Percentiles rank a stretch among this genome's conserved stretches.
These are phyloP conservation scores for Cephaloascus albidus DNA, from an alignment of 805 yeast species.

Conservation along the genomic window DNA sequence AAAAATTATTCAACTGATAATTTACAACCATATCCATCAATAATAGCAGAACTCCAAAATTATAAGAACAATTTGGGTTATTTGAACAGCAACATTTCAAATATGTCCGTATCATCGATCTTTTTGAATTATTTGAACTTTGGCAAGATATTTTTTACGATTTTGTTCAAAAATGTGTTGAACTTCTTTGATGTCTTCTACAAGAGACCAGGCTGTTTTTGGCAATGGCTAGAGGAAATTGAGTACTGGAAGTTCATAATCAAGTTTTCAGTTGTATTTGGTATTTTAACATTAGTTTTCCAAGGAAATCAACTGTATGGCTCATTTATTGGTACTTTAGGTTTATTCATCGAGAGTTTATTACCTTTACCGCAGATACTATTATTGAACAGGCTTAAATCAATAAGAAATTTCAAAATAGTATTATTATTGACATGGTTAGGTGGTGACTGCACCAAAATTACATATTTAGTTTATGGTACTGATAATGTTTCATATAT, in stretches of 20 bases:
- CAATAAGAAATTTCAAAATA: conserved; percentile 71
- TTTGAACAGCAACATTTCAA: background rate
- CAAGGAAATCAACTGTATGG: conserved; percentile 27
- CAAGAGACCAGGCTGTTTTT: conserved; percentile 55
- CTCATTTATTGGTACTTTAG: conserved; percentile 47
- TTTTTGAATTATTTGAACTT: conserved; percentile 11
- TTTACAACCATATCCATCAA: conserved; percentile 17
- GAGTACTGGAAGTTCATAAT: conserved; percentile 57
- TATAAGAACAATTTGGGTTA: background rate
- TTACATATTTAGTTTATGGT: conserved; percentile 67
- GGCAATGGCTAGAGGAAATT: conserved; percentile 74
- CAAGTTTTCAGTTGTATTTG: conserved; percentile 30
- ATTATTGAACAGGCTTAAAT: conserved; percentile 53
- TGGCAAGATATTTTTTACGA: conserved; percentile 7
- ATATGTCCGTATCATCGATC: conserved; percentile 9
- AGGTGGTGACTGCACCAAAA: conserved; percentile 78
- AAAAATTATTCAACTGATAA: conserved; percentile 18
- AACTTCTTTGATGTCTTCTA: conserved; percentile 64
- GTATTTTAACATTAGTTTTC: conserved; percentile 30
- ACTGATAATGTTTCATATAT: conserved; percentile 57
- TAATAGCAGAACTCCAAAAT: conserved; percentile 20
- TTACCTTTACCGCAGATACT: conserved; percentile 74
- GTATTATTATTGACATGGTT: conserved; percentile 77
- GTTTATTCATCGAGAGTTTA: conserved; percentile 63
- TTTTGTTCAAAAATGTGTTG: background rate